Evolutionary conservation across 2,329 filamentous ascomycete species (phyloP).

Genomic region (Penicillium sp.): DNA sequence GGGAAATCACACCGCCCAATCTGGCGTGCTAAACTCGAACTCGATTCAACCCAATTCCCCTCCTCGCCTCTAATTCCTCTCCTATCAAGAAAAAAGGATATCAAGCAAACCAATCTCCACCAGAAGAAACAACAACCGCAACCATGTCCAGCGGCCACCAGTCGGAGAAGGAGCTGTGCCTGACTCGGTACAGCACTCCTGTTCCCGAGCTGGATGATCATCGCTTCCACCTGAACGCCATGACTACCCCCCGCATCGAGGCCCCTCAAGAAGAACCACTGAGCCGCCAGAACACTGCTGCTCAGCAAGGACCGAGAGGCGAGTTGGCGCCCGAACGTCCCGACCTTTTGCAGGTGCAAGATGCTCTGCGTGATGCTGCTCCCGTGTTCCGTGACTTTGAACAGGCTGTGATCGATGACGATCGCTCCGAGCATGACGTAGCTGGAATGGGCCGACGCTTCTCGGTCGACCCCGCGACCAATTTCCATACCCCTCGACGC

Average conservation of each 20-base stretch:
- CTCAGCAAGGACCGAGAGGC: slow-evolving; percentile 51
- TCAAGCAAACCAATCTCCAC: not conserved
- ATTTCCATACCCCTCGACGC: slow-evolving; percentile 36
- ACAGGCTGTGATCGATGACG: slow-evolving; percentile 79
- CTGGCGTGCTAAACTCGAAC: slow-evolving; percentile 21
- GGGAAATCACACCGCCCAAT: slow-evolving; percentile 15
- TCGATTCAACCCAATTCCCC: slow-evolving; percentile 2
- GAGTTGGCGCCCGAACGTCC: slow-evolving; percentile 51
- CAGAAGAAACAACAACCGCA: slow-evolving; percentile 1
- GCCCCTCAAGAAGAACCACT: slow-evolving; percentile 28
- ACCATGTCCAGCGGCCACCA: slow-evolving; percentile 56
- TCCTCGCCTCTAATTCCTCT: not conserved
- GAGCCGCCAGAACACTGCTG: slow-evolving; percentile 38
- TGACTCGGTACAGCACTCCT: slow-evolving; percentile 65
- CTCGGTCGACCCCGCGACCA: slow-evolving; percentile 46
- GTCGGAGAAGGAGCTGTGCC: slow-evolving; percentile 65
- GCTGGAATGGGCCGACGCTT: slow-evolving; percentile 40
- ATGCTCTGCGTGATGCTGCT: slow-evolving; percentile 46
- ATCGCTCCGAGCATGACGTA: slow-evolving; percentile 45
- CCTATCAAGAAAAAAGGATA: not conserved
- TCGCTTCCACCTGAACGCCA: slow-evolving; percentile 55
- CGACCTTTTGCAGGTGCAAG: slow-evolving; percentile 50
- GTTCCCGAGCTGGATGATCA: slow-evolving; percentile 80
- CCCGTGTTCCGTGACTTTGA: slow-evolving; percentile 78
- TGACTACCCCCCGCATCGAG: slow-evolving; percentile 41